phyloP scores from a whole-genome alignment of 2,329 filamentous ascomycete genomes.

The Zymoseptoria passerinii region DNA sequence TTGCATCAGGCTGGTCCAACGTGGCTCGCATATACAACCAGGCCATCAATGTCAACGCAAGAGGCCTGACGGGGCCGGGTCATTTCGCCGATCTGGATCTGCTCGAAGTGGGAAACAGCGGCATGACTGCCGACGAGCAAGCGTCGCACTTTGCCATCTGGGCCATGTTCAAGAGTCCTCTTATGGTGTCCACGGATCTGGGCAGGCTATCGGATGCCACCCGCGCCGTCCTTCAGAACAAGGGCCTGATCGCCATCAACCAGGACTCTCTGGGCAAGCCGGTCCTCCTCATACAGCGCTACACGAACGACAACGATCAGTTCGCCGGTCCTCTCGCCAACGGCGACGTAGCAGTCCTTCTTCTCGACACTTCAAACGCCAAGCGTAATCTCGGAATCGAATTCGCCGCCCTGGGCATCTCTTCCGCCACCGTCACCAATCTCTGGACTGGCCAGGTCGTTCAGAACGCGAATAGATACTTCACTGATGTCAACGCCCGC shows the following conservation, averaged over 20 bases:
- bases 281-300: slow-evolving; percentile 40
- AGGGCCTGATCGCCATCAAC: slow-evolving; percentile 50
- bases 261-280: slow-evolving; percentile 48
- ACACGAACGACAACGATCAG: slow-evolving; percentile 33
- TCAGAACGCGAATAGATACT: slow-evolving; percentile 14
- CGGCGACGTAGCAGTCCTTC: slow-evolving; percentile 28
- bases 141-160: slow-evolving; percentile 25
- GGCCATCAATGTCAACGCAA: slow-evolving; percentile 22
- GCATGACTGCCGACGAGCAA: slow-evolving; percentile 25
- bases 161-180: slow-evolving; percentile 24
- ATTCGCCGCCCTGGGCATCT: slow-evolving; percentile 27
- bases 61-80: slow-evolving; percentile 21
- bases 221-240: slow-evolving; percentile 35
- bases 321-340: slow-evolving; percentile 32
- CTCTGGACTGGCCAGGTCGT: slow-evolving; percentile 27
- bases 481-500: slow-evolving; percentile 20
- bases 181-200: slow-evolving; percentile 20
- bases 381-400: slow-evolving; percentile 27
- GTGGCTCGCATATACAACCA: slow-evolving; percentile 26
- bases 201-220: slow-evolving; percentile 15
- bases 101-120: slow-evolving; percentile 25
- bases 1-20: slow-evolving; percentile 23
- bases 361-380: slow-evolving; percentile 33
- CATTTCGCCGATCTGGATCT: slow-evolving; percentile 24
- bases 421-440: slow-evolving; percentile 29